Evolutionary conservation across 2,329 filamentous ascomycete species (phyloP).

Genomic region (Bipolaris zeicola): DNA sequence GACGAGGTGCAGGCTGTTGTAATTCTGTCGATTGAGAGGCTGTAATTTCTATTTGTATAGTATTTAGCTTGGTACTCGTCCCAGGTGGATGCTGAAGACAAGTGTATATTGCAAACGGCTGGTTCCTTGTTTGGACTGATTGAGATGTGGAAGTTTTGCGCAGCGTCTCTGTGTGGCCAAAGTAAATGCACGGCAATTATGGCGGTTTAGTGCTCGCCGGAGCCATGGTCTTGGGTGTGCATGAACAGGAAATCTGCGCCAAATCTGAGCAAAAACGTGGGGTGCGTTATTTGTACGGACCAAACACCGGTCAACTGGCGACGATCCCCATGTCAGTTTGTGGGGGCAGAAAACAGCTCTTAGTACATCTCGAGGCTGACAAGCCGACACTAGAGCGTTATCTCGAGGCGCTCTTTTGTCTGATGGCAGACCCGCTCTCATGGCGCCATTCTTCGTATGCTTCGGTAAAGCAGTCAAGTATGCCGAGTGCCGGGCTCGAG

Average conservation of each 20-base stretch:
- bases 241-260: conserved; percentile 7
- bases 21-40: neutral
- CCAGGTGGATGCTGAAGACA: neutral
- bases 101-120: neutral
- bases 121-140: neutral
- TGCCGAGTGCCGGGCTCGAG: neutral
- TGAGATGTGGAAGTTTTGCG: neutral
- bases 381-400: conserved; percentile 14
- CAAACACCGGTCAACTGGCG: conserved; percentile 9
- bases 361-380: conserved; percentile 11
- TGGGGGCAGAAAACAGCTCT: conserved; percentile 13
- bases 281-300: conserved; percentile 10
- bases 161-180: neutral
- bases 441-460: neutral
- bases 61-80: neutral
- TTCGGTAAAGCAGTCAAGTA: neutral
- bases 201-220: neutral
- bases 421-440: conserved; percentile 9
- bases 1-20: neutral
- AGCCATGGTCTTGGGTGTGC: neutral
- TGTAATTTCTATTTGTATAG: conserved; percentile 3
- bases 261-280: conserved; percentile 21
- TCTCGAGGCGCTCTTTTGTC: conserved; percentile 20
- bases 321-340: conserved; percentile 8
- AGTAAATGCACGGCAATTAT: neutral